Conservation (phyloP, 2,329 filamentous ascomycete species). For the Chalara sp. region DNA sequence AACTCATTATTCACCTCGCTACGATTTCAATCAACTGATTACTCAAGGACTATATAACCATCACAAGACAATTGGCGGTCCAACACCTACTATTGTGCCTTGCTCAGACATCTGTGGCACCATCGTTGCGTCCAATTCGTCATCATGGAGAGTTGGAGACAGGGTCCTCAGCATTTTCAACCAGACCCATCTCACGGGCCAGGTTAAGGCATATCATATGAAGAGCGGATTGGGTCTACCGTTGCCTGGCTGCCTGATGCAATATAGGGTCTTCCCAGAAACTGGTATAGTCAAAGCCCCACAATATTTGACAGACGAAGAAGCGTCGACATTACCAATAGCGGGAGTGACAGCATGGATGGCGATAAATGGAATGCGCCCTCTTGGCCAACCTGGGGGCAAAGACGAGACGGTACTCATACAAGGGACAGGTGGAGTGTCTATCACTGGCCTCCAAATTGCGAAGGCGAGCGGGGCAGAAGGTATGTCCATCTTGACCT, state of each 20-base stretch:
- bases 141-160: constrained; percentile 48
- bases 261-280: constrained; percentile 53
- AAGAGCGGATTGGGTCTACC: constrained; percentile 55
- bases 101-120: constrained; percentile 67
- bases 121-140: constrained; percentile 41
- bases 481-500: constrained; percentile 30
- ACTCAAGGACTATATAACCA: constrained; percentile 47
- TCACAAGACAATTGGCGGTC: constrained; percentile 44
- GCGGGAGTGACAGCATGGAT: constrained; percentile 60
- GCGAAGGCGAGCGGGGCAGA: constrained; percentile 44
- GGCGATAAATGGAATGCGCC: constrained; percentile 54
- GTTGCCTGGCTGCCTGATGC: constrained; percentile 53
- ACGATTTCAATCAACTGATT: too few relatives aligned
- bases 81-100: constrained; percentile 38
- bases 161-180: constrained; percentile 63
- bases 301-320: constrained; percentile 48
- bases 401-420: constrained; percentile 39
- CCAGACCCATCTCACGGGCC: constrained; percentile 35
- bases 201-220: constrained; percentile 21
- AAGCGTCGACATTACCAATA: constrained; percentile 54
- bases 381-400: constrained; percentile 43
- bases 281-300: constrained; percentile 50
- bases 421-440: constrained; percentile 49
- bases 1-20: too few relatives aligned
- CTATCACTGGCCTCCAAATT: constrained; percentile 45